phyloP scores from a whole-genome alignment of 306 rosid species.

The Pachyrhizus erosus region DNA sequence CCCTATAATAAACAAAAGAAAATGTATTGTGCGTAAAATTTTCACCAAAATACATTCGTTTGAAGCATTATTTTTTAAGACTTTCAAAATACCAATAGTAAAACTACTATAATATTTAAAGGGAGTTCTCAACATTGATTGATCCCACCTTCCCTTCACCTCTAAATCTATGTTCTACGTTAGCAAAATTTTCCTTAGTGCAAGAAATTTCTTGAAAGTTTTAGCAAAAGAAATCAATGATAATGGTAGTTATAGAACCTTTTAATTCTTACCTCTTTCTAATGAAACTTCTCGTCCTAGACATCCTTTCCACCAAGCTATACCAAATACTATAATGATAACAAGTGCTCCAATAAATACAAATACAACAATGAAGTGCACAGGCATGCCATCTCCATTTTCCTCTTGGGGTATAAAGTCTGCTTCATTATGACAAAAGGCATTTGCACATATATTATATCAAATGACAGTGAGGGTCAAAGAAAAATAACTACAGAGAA shows the following conservation, averaged over 20 bases:
- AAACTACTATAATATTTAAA: background rate
- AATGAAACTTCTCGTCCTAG: constrained; percentile 32
- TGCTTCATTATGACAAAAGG: constrained; percentile 8
- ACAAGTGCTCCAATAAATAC: constrained; percentile 45
- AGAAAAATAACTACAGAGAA: background rate
- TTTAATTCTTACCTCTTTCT: constrained; percentile 43
- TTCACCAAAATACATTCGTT: constrained; percentile 5
- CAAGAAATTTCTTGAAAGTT: no score
- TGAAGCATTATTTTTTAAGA: background rate
- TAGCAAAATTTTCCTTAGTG: background rate
- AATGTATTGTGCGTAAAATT: background rate
- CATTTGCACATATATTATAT: background rate
- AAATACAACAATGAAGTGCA: constrained; percentile 37
- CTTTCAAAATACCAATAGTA: background rate
- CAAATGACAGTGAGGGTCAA: background rate
- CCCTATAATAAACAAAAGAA: background rate
- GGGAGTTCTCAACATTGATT: background rate
- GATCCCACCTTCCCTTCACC: background rate
- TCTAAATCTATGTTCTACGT: background rate
- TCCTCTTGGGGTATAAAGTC: constrained; percentile 46
- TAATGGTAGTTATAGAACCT: background rate
- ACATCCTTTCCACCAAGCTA: constrained; percentile 48
- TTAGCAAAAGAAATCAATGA: background rate
- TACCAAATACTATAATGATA: constrained; percentile 28
- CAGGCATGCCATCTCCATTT: constrained; percentile 8